Base-by-base conservation (phyloP, 139 green algal genomes). In the Ulvella scutata region DNA sequence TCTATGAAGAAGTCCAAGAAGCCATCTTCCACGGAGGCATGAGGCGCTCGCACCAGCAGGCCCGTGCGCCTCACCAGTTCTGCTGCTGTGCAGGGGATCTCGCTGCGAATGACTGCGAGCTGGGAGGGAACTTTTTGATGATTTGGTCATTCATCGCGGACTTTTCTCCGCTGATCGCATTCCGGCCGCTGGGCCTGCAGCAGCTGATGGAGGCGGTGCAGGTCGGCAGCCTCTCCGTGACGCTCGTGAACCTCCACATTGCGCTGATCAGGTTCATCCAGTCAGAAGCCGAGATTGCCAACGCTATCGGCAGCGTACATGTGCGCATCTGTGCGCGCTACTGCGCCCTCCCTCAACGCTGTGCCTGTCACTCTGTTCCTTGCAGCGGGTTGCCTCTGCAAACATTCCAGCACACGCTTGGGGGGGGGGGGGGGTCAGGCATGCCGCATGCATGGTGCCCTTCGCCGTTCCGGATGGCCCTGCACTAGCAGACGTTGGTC, bases 211-310 rank as follows among this genome's bases (percentile, higher is more conserved):
- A 67, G 51, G 51, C 51, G 9, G 51, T 67, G 13, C 51, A 31
- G 20, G 51, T 26, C 4, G 51, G 51, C 51, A 67, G 51, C 51
- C 51, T 67, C 51, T 67, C 51, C 31, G 51, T 36, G 51, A 26
- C 51, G n/a, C 51, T 67, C 51, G 51, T 67, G 13, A 67, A 67
- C 51, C 51, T 67, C 17, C 51, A 67, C 20, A 29, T 67, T 26
- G 51, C 51, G 20, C 33, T 67, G n/a, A 67, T 67, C 51, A n/a
- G 51, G n/a, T 67, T 67, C 51, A 67, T 67, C 9, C 51, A 67
- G 51, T 67, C 51, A 31, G 51, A 67, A 29, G 51, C 51, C 10
- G 51, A 67, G 1, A 67, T 67, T 23, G 51, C 51, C 9, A 67
- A 67, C 17, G 51, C 51, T 26, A 67, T 67, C 51, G 51, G 51